Evolutionary conservation across 306 rosid genomes (phyloP), one percentile per base, ranked within the genome.

Genomic region (Hippophae rhamnoides): DNA sequence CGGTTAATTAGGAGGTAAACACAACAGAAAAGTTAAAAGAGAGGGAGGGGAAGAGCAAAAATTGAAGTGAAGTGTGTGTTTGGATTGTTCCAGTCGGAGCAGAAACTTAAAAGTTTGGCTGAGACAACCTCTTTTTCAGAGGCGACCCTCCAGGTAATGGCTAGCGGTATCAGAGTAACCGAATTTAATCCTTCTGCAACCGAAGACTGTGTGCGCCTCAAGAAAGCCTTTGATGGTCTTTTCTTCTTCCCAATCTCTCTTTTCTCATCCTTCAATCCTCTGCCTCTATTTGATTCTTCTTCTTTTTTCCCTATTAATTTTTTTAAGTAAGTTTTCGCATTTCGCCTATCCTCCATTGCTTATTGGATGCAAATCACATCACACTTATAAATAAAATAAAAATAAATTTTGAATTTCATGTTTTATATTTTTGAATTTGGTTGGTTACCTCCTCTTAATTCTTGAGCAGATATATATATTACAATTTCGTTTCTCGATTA

Each of bases 161-260:
- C 74, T 40, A 71, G 74, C 41, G 69, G 84, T 7, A 54, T 93
- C 74, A 93, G 74, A 71, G 76, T 85, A 13, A 95, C 99, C 13
- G 81, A 73, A 58, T 3, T 63, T 73, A 80, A 72, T 76, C 97
- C 95, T 73, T 74, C 97, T 73, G 84, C 99, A 1, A 72, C 68
- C 38, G 64, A 82, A 5, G 99, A 93, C 64, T 61, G 79, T 62
- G 77, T 80, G 60, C 73, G 80, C 41, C 95, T 93, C 56, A 71
- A 82, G 61, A 77, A 73, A 13, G 83, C 99, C 62, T 75, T 86
- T 60, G 70, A 88, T 62, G 99, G 99, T 93, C 40, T 57, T 82
- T 43, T 54, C 44, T 49, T 10, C 69, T 27, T 71, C 66, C 46
- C 58, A 13, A 12, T 65, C 56, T 52, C 57, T 41, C 57, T 25